Evolutionary conservation across 2,329 filamentous ascomycete species (phyloP), one percentile per base, ranked within the genome.

Genomic region (Cyphellophora attinorum): DNA sequence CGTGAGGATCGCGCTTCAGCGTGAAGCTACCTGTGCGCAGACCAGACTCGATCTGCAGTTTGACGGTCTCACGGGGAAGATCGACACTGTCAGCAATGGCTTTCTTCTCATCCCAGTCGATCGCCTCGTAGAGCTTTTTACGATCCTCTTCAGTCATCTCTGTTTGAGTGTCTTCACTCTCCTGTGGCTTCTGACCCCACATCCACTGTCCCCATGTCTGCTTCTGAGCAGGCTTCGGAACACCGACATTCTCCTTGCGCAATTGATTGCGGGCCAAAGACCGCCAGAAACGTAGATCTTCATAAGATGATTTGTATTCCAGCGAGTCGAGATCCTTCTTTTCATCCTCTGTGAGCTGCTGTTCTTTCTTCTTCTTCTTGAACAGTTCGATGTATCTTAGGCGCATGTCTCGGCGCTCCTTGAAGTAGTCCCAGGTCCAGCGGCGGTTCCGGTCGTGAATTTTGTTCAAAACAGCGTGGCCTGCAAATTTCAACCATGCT

Each of bases 31-130:
- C 91, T 1, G 89, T 94, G 44, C 84, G 82, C n/a, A 99, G 76
- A 36, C 84, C 89, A 32, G 91, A 81, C 54, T 96, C 86, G 31
- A 98, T 67, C 54, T 95, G 85, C 57, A 96, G 70, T 59, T 96
- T 95, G 51, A 98, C 72, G 6, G 85, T 85, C 49, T 99, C 91
- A 35, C 84, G 76, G 0, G 93, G 93, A 19, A 86, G 69, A 48
- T 98, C 91, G 3, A 99, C 79, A 27, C 82, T 80, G 47, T 94
- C 86, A 0, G 85, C 72, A 25, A 98, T 71, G 2, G 82, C 84
- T 40, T 88, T 79, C 65, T 95, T 96, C 59, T 99, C 91, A 43
- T 98, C 85, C 79, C 89, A 99, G 51, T 96, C 91, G 50, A 99
- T 99, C 32, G 85, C 93, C 48, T 93, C 81, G 57, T 96, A 98